Evolutionary conservation across 2,329 filamentous ascomycete genomes (phyloP), one percentile per base, ranked within the genome.

Genomic region (Beauveria bassiana): DNA sequence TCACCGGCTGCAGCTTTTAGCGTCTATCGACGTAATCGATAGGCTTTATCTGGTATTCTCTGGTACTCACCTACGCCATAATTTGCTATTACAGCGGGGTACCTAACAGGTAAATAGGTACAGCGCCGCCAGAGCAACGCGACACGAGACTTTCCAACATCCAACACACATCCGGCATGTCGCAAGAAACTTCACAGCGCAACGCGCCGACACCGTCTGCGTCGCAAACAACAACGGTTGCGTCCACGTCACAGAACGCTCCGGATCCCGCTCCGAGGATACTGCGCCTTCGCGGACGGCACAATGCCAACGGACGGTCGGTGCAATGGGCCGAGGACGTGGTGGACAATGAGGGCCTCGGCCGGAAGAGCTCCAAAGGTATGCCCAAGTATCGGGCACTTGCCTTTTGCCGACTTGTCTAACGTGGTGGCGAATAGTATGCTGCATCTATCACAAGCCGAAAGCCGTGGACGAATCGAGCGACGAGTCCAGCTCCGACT

Each of bases 361-460:
- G 92, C 8, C 90, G 90, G 75, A 99, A 98, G 78, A 93, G 86
- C 66, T 96, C 91, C 20, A 99, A 99, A 85, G 90, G 91, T 93
- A 74, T 40, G 74, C 68, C 34, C 34, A 16, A 14, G 34, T 5
- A 38, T 28, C 26, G 8, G 22, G 7, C 9, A 43, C 22, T 1
- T 31, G 8, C 5, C 34, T 38, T 38, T 38, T 1, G 34, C 34
- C 14, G 34, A 10, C 42, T 8, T 63, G 63, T 51, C 56, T 28
- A 56, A 20, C 7, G 12, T 20, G 20, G 2, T 16, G 20, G 5
- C 24, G 18, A 18, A 31, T 64, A 96, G 95, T 98, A n/a, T 99
- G 95, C 82, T 99, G 95, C 74, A 99, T 99, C 74, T 99, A 97
- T 77, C 93, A 97, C 77, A 89, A 89, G 64, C 87, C 91, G 7